Percentiles rank a stretch among this genome's conserved stretches.
phyloP scores from a whole-genome alignment of 176 grass and related monocot species.

The Zoysia japonica region DNA sequence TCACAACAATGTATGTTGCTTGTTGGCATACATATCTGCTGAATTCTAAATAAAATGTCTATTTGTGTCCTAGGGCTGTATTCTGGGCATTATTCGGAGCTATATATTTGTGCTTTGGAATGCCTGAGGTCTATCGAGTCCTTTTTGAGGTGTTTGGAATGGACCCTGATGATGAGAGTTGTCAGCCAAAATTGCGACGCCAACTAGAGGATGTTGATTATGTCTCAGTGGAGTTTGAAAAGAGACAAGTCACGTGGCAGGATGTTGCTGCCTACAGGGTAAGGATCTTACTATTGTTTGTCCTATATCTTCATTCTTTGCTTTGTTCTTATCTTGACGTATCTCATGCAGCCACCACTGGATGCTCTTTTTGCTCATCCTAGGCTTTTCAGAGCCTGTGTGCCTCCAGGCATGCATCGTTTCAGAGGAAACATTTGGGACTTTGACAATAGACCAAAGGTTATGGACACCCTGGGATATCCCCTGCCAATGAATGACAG shows the following conservation, averaged over 20 bases:
- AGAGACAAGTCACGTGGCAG: constrained; percentile 76
- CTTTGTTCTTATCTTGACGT: constrained; percentile 15
- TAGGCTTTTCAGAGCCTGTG: constrained; percentile 94
- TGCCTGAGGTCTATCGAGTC: constrained; percentile 98
- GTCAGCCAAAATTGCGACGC: constrained; percentile 85
- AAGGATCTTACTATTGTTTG: constrained; percentile 31
- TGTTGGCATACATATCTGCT: neutral
- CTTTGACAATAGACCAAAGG: constrained; percentile 77
- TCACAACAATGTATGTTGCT: neutral
- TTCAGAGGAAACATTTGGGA: constrained; percentile 98
- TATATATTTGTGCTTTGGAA: constrained; percentile 98
- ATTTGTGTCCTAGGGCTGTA: constrained; percentile 64
- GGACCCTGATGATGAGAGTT: constrained; percentile 87
- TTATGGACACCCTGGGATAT: constrained; percentile 76
- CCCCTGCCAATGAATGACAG: constrained; percentile 77
- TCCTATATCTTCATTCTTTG: neutral
- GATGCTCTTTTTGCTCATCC: constrained; percentile 98
- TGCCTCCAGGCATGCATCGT: constrained; percentile 97
- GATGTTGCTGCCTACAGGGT: constrained; percentile 87
- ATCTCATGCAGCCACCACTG: constrained; percentile 70
- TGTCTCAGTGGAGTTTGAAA: constrained; percentile 98
- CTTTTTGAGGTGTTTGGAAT: constrained; percentile 97
- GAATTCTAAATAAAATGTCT: constrained; percentile 6
- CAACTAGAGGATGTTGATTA: constrained; percentile 98
- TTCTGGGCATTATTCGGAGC: constrained; percentile 99